Base-by-base conservation (phyloP, 208 protist species). In the Lotmaria passim region DNA sequence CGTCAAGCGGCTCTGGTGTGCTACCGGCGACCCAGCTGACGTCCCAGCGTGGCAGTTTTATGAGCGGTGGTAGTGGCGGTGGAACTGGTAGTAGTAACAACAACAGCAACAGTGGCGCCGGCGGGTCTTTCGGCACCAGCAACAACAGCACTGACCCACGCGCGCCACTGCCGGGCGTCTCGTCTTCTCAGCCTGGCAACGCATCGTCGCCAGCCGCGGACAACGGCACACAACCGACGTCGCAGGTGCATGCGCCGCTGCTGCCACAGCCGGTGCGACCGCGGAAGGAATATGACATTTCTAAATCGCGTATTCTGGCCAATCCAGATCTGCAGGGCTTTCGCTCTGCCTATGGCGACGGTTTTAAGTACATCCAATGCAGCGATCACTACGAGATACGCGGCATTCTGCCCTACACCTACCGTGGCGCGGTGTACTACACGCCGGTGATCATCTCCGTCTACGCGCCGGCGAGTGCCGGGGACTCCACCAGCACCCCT, bases 371-470 rank as follows among this genome's bases (percentile, higher is more conserved):
- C 58, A 51, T 75, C 11, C 79, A 87, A 62, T 86, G 66, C 55
- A 62, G 58, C 57, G 72, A 87, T 36, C 66, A 78, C 56, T 84
- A 86, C 59, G 71, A 89, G 51, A 76, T 90, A 30, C 69, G 75
- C 17, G 89, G 89, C 24, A 62, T 91, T 11, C 62, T 94, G 31
- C 86, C 86, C 38, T 94, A 94, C 76, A 78, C 38, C 5, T 94
- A 83, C 76, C 76, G 75, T 10, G 75, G 68, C n/a, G 53, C 44
- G 2, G 71, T 83, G 47, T 94, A 94, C 61, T 91, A 89, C 69
- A 91, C 89, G 3, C 89, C 89, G 12, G 79, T 94, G 8, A 81
- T 94, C 46, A 69, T 94, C 10, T 71, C 78, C 56, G 53, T 92
- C 56, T 77, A 74, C 75, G 70, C 72, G 19, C 71, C 69, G 0